phyloP scores from a whole-genome alignment of 2,329 filamentous ascomycete genomes.

The Penicillium sp. region DNA sequence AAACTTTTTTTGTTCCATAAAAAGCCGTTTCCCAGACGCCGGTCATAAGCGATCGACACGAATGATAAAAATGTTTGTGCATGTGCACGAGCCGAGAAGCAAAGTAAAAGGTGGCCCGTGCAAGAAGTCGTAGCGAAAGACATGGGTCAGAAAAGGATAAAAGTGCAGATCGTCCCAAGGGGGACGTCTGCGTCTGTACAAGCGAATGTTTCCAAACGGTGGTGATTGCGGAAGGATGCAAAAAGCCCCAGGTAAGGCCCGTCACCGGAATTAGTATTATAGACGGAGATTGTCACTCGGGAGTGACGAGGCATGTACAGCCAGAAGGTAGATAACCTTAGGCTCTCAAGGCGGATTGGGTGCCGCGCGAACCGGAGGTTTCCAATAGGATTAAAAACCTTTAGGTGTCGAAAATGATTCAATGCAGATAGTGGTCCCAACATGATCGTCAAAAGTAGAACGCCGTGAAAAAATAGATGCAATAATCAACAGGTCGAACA shows the following conservation, averaged over 20 bases:
- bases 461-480: conserved; percentile 36
- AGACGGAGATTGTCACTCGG: conserved; percentile 27
- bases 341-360: conserved; percentile 20
- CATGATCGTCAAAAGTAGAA: conserved; percentile 38
- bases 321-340: conserved; percentile 25
- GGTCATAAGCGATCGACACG: conserved; percentile 41
- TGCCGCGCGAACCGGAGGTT: conserved; percentile 24
- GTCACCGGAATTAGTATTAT: conserved; percentile 44
- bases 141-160: conserved; percentile 32
- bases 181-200: conserved; percentile 30
- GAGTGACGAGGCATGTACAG: conserved; percentile 40
- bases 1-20: conserved; percentile 26
- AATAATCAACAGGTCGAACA: conserved; percentile 23
- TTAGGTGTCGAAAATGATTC: conserved; percentile 40
- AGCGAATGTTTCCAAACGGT: conserved; percentile 39
- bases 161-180: conserved; percentile 18
- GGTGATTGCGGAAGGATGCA: conserved; percentile 14
- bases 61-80: conserved; percentile 36
- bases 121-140: conserved; percentile 36
- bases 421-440: conserved; percentile 38
- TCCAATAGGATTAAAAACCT: conserved; percentile 36
- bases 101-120: conserved; percentile 30
- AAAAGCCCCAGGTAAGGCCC: conserved; percentile 13
- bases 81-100: conserved; percentile 30
- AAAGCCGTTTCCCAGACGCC: conserved; percentile 34